phyloP scores from a whole-genome alignment of 2,329 filamentous ascomycete species.

The Thielaviopsis euricoi region DNA sequence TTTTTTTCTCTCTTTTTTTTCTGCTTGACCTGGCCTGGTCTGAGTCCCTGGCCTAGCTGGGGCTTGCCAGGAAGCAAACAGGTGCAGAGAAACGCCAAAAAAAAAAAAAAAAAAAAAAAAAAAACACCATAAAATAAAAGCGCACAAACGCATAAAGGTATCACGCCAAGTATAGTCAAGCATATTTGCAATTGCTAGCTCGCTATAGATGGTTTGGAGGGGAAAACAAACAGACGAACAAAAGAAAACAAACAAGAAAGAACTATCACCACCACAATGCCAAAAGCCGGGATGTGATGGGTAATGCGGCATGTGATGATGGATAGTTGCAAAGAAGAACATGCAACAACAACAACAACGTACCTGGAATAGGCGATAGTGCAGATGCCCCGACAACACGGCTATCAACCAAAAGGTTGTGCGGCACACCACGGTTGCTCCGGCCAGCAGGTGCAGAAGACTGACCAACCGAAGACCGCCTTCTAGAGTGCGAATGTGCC shows the following conservation, averaged over 20 bases:
- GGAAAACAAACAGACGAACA: neutral
- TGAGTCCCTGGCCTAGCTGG: too few relatives aligned
- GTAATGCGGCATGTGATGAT: too few relatives aligned
- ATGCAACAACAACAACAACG: neutral
- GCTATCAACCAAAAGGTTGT: conserved; percentile 10
- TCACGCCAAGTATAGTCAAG: neutral
- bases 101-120: neutral
- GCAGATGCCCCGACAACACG: conserved; percentile 3
- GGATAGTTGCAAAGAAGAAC: too few relatives aligned
- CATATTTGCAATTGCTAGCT: too few relatives aligned
- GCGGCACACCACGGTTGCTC: conserved; percentile 6
- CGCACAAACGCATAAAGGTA: neutral
- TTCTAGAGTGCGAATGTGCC: conserved; percentile 30
- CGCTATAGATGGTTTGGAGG: too few relatives aligned
- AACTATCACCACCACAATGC: too few relatives aligned
- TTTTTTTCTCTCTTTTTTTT: too few relatives aligned
- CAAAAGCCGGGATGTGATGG: too few relatives aligned
- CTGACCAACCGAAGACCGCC: conserved; percentile 29
- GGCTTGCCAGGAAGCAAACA: too few relatives aligned
- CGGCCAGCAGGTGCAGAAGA: conserved; percentile 18
- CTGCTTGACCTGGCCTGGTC: too few relatives aligned
- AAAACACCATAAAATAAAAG: neutral
- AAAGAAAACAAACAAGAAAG: neutral
- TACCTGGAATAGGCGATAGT: conserved; percentile 11
- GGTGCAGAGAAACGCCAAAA: too few relatives aligned